These are phyloP conservation scores for Physcomitrium patens DNA, from an alignment of 225 moss, liverwort and hornwort species.

Conservation along the genomic window DNA sequence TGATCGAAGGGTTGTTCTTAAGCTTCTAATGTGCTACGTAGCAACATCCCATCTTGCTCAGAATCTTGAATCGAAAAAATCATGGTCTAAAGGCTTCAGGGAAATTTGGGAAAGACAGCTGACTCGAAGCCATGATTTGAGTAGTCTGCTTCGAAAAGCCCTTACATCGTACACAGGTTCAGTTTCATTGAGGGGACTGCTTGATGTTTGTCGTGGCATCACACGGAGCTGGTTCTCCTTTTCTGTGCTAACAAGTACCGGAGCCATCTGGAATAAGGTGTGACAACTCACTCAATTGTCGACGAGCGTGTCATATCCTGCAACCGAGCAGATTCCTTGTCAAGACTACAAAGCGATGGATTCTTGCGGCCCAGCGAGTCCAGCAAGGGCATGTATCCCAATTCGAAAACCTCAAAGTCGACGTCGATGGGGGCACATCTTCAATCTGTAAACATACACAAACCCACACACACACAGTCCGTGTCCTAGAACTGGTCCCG, in stretches of 20 bases:
- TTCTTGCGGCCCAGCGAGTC: too few species aligned
- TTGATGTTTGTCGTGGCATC: background rate
- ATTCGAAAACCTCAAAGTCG: too few species aligned
- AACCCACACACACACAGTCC: too few species aligned
- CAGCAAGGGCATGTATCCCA: too few species aligned
- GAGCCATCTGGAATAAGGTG: conserved; percentile 12
- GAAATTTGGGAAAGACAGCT: background rate
- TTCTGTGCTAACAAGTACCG: background rate
- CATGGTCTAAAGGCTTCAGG: background rate
- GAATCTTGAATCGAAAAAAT: background rate
- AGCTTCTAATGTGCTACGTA: background rate
- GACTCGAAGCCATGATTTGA: background rate
- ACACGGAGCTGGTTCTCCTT: background rate
- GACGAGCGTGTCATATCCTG: too few species aligned
- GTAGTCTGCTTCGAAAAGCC: background rate
- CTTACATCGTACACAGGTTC: background rate
- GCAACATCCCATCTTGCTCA: background rate
- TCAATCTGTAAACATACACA: too few species aligned
- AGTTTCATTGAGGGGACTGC: background rate
- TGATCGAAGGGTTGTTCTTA: too few species aligned
- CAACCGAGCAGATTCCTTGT: too few species aligned
- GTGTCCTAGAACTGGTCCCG: too few species aligned
- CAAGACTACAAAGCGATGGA: too few species aligned
- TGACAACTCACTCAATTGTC: background rate
- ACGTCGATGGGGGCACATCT: too few species aligned